Conservation (phyloP, 2,329 filamentous ascomycete species). For the Colletotrichum falcatum region DNA sequence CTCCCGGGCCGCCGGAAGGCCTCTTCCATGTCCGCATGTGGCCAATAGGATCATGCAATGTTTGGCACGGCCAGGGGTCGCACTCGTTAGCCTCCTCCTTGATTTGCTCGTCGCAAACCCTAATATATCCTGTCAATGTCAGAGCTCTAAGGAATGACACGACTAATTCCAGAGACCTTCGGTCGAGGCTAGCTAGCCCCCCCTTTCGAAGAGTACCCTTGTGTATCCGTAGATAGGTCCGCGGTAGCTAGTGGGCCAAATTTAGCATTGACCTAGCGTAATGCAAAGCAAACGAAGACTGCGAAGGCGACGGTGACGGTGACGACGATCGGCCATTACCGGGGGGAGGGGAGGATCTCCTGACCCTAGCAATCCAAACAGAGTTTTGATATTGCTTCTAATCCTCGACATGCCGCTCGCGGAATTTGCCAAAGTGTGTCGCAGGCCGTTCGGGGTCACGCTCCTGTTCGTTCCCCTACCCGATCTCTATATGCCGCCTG, state of each 20-base stretch:
- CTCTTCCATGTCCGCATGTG: constrained; percentile 14
- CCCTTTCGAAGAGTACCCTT: background rate
- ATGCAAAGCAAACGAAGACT: background rate
- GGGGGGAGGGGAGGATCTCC: background rate
- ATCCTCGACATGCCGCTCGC: background rate
- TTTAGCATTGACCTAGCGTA: background rate
- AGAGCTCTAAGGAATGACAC: constrained; percentile 1
- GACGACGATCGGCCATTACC: background rate
- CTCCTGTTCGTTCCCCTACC: constrained; percentile 14
- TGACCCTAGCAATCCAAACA: constrained; percentile 15
- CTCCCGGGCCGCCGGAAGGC: constrained; percentile 30
- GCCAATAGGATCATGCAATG: constrained; percentile 29
- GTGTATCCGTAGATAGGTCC: too few relatives aligned
- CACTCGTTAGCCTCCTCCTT: background rate
- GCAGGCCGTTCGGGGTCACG: constrained; percentile 1
- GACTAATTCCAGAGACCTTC: too few relatives aligned
- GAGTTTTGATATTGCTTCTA: constrained; percentile 25
- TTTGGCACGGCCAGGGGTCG: constrained; percentile 1
- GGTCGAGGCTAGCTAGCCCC: too few relatives aligned
- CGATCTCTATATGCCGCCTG: constrained; percentile 22
- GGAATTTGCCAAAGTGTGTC: background rate
- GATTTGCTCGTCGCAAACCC: constrained; percentile 18
- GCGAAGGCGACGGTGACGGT: too few relatives aligned
- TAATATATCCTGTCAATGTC: background rate
- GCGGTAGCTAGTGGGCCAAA: too few relatives aligned